Conservation (phyloP, 2,329 filamentous ascomycete genomes). For the Penicillium sclerotiorum region DNA sequence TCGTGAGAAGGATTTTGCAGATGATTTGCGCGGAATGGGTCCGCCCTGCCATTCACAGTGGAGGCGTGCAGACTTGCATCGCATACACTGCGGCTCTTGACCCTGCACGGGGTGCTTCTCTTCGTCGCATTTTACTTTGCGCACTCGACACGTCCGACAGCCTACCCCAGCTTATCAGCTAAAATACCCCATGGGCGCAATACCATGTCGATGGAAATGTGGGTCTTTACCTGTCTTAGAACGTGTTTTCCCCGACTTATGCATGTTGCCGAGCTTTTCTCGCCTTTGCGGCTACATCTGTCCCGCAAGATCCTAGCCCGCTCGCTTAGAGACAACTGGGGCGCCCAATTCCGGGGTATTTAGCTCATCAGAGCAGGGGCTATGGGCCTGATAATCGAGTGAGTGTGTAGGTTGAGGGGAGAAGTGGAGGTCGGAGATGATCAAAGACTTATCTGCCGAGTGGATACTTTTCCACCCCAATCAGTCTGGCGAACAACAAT, state of each 20-base stretch:
- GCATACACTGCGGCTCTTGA: conserved; percentile 28
- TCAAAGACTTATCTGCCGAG: conserved; percentile 14
- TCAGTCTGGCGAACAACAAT: too few relatives aligned
- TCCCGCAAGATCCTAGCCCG: background rate
- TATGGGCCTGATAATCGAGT: conserved; percentile 1
- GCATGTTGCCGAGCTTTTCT: conserved; percentile 18
- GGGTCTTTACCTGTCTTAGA: conserved; percentile 30
- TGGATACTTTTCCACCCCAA: too few relatives aligned
- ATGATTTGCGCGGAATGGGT: conserved; percentile 21
- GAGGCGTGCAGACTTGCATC: conserved; percentile 25
- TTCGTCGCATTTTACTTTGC: conserved; percentile 37
- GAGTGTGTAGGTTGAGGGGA: conserved; percentile 2
- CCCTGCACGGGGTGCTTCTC: conserved; percentile 22
- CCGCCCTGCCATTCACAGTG: conserved; percentile 31
- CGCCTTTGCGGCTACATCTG: conserved; percentile 10
- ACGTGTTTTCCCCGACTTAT: conserved; percentile 26
- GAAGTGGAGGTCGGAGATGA: conserved; percentile 14
- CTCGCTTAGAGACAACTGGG: background rate
- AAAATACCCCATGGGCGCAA: background rate
- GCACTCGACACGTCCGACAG: conserved; percentile 33
- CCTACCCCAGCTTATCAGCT: conserved; percentile 12
- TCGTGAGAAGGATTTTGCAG: background rate
- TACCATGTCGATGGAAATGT: background rate
- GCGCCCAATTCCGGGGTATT: conserved; percentile 3
- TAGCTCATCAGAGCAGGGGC: background rate